Base-by-base conservation (phyloP, 164 flowering plant genomes). In the Magnolia kwangsiensis region DNA sequence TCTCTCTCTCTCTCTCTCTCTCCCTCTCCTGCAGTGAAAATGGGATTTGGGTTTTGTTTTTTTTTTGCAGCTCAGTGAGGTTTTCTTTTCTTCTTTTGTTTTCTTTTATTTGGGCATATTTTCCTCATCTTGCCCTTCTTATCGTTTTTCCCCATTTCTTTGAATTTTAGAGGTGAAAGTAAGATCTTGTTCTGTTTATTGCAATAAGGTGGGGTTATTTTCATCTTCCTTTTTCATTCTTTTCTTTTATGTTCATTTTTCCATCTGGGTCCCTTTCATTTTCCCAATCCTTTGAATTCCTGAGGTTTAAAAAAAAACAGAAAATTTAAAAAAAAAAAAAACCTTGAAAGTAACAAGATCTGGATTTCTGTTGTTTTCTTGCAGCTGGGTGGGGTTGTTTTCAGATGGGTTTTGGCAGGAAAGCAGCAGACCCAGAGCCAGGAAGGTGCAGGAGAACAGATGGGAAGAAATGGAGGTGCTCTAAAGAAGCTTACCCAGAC, bases 401-500 rank as follows among this genome's bases (percentile, higher is more conserved):
- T 77, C 82, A 83, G 75, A 78, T 85, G 89, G 89, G 89, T 49
- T 83, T 80, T 78, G 85, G 89, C 75, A 84, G 87, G 76, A 88
- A 86, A 78, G 74, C 79, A 76, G 74, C 80, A 78, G 92, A 89
- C 82, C 90, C 90, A 68, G 92, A 89, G 80, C 92, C 92, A 69
- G 89, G 89, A 3, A 87, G 92, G 75, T 89, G 92, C 82, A 84
- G 91, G 77, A 87, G 92, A 83, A 89, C 92, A 67, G 92, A 89
- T 80, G 92, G 92, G 11, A 89, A 89, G 82, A 89, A 89, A 78
- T 89, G 91, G 91, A 82, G 91, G 63, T 89, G 92, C 81, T 84
- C 92, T 8, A 89, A 86, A 31, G 87, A 86, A 70, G 88, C 90
- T 21, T 87, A 71, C 69, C 85, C 84, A 29, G 92, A 87, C 63